Base-by-base conservation (phyloP, 179 eudicot genomes). In the Camellia oleifera region DNA sequence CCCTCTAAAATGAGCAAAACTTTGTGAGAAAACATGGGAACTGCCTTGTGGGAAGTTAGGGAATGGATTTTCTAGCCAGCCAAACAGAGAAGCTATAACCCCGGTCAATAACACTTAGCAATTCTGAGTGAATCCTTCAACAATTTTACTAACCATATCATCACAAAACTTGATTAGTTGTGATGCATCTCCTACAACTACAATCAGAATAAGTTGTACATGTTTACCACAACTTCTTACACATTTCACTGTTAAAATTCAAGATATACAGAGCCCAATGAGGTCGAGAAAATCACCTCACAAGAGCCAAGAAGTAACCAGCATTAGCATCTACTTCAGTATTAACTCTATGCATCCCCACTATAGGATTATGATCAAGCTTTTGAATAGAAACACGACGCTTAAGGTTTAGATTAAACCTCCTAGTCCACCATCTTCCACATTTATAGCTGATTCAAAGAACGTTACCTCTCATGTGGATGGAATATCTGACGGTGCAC, bases 281-380 rank as follows among this genome's bases (percentile, higher is more conserved):
- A 75, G 79, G 79, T 50, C 74, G 65, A 40, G 26, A 80, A 80
- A 80, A 75, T 66, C 78, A 67, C 61, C 82, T 75, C 79, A 80
- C 18, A 64, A 50, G 79, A 68, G 48, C 67, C 74, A 40, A 50
- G 50, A 40, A 48, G 23, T 75, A 4, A 74, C 67, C 42, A 42
- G 44, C 44, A 69, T n/a, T 44, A 18, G 12, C 45, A 69, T 40
- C 75, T 76, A 76, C 66, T 46, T 76, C 76, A 69, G 69, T 69
- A 76, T 71, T 40, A 60, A 54, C 62, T 17, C 65, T 68, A 48
- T 48, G 13, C 52, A 68, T 12, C 45, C 23, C 74, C 44, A 62
- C 60, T 1, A 20, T 11, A 32, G 4, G 23, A 64, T 64, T 15
- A 48, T 2, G 52, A 68, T 67, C 64, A 65, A 77, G 60, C 40